These are phyloP conservation scores for Blastobotrys chiropterorum DNA, from an alignment of 805 yeast species.

Conservation along the genomic window DNA sequence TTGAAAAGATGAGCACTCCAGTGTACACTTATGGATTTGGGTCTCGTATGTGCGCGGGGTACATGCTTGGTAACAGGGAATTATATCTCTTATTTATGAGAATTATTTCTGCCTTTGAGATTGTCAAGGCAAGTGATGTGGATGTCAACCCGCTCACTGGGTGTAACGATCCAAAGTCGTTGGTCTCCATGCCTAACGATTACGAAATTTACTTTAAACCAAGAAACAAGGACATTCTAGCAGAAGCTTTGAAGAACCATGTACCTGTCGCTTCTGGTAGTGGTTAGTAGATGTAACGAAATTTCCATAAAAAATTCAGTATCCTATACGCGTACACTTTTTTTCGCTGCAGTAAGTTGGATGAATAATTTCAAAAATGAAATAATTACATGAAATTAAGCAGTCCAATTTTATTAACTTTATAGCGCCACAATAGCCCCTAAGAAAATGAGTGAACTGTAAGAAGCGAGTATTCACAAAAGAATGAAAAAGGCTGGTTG, in stretches of 20 bases:
- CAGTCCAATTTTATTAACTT: too few relatives aligned
- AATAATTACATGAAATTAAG: too few relatives aligned
- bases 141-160: constrained; percentile 22
- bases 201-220: constrained; percentile 20
- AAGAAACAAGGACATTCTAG: constrained; percentile 15
- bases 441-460: too few relatives aligned
- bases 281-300: background rate
- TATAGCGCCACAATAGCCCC: too few relatives aligned
- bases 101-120: constrained; percentile 43
- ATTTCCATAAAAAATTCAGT: too few relatives aligned
- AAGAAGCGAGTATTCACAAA: too few relatives aligned
- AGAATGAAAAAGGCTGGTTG: too few relatives aligned
- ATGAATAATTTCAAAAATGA: too few relatives aligned
- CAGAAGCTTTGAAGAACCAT: constrained; percentile 8
- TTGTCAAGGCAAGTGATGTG: constrained; percentile 25
- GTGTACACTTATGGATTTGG: constrained; percentile 47
- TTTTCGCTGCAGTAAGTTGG: background rate
- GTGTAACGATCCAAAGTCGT: constrained; percentile 17
- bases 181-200: constrained; percentile 22
- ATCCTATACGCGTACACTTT: too few relatives aligned
- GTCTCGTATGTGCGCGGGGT: constrained; percentile 63
- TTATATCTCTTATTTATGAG: constrained; percentile 52
- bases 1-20: constrained; percentile 2
- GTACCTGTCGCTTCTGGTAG: background rate
- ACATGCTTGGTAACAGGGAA: constrained; percentile 53